Base-by-base conservation (phyloP, 768 basidiomycete species). In the Boletus patriciae region DNA sequence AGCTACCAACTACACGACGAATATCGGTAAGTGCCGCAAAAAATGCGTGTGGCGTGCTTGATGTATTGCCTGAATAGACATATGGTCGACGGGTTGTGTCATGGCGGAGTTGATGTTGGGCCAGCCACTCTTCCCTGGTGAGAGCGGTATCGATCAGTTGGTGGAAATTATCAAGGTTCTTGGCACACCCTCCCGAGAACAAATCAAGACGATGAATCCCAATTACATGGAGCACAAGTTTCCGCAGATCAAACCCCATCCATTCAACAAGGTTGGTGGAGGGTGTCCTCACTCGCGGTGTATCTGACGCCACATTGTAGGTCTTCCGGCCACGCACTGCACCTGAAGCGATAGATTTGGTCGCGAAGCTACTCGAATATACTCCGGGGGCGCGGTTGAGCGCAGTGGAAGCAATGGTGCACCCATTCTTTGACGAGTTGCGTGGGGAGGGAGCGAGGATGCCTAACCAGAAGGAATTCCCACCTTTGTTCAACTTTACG, bases 151-250 rank as follows among this genome's bases (percentile, higher is more conserved):
- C 68, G 97, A 99, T 76, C 97, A 99, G 77, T 74, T 99, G 67
- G 97, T 99, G 55, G 97, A 99, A 77, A 99, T 99, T 66, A 99
- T 99, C 87, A 99, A 99, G 75, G 94, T 99, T 43, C 85, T 99
- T 52, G 97, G 97, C 16, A 99, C 97, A 21, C 97, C 97, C 3
- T 95, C 97, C 57, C 81, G 96, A 64, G 97, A 98, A 71, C 97
- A 99, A 75, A 99, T 99, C 84, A 98, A 99, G 87, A 98, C 97
- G 64, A 99, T 99, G 97, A 99, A 99, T 76, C 97, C 97, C 53
- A 99, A 99, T 78, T 99, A 99, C 77, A 98, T 98, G 97, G 97
- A 99, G 72, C 97, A 99, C 85, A 98, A 98, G 76, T 99, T 99
- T 80, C 97, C 97, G 2, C 96, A 98, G 76, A 99, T 99, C 80